A percentile compares a stretch with the other conserved stretches of the same genome.
Evolutionary conservation across 2,329 filamentous ascomycete species (phyloP).

Genomic region (Fusarium clavum): DNA sequence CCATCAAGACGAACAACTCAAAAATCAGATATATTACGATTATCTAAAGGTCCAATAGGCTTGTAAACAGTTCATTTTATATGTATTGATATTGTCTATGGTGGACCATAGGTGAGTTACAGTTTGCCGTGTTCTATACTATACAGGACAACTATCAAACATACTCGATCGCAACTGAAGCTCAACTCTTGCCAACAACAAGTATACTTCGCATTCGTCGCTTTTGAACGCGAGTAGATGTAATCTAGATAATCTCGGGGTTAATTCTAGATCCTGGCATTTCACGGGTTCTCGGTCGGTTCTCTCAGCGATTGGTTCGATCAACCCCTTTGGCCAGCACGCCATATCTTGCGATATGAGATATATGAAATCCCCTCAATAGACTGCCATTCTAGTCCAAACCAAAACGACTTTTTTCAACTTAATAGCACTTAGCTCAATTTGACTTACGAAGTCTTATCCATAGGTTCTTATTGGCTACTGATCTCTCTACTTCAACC

Average conservation of each 20-base stretch:
- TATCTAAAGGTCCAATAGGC: fast-evolving
- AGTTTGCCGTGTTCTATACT: not conserved
- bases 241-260: not conserved
- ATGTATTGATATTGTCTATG: fast-evolving
- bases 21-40: not conserved
- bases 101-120: not conserved
- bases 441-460: slow-evolving; percentile 28
- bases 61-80: fast-evolving
- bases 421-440: not conserved
- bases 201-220: not conserved
- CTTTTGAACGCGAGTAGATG: not conserved
- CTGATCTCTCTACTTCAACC: not conserved
- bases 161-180: not conserved
- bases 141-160: not conserved
- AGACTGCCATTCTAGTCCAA: slow-evolving; percentile 19
- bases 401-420: not conserved
- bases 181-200: not conserved
- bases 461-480: slow-evolving; percentile 24
- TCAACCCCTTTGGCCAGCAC: slow-evolving; percentile 25
- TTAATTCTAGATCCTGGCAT: not conserved
- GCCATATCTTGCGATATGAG: slow-evolving; percentile 33
- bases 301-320: slow-evolving; percentile 37
- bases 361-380: slow-evolving; percentile 25
- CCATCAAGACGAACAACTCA: not conserved
- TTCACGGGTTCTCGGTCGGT: slow-evolving; percentile 40